These are phyloP conservation scores for Trypanosoma brucei DNA, from an alignment of 208 protist genomes.

Conservation along the genomic window DNA sequence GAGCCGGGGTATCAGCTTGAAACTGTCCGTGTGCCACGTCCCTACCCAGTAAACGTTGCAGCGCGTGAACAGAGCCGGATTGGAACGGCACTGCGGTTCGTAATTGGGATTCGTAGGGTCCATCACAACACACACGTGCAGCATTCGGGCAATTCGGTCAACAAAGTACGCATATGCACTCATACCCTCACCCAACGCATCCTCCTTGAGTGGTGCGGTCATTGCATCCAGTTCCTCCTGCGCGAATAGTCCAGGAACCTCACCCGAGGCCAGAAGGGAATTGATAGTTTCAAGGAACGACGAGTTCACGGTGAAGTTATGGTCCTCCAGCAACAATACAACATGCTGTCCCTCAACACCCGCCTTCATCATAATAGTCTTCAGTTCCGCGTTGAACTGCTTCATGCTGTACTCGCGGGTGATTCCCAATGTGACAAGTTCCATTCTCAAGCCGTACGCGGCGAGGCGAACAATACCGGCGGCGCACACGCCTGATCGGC, in stretches of 20 bases:
- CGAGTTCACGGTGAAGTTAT: slow-evolving; percentile 86
- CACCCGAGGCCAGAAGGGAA: slow-evolving; percentile 94
- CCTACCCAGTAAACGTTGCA: slow-evolving; percentile 97
- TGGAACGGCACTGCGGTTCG: slow-evolving; percentile 87
- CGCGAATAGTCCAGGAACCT: slow-evolving; percentile 95
- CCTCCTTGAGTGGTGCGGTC: slow-evolving; percentile 89
- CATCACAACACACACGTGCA: slow-evolving; percentile 95
- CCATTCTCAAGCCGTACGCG: slow-evolving; percentile 86
- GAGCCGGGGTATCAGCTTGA: slow-evolving; percentile 88
- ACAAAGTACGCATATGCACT: slow-evolving; percentile 89
- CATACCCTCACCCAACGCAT: slow-evolving; percentile 79
- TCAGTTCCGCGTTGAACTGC: slow-evolving; percentile 93
- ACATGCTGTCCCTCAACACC: slow-evolving; percentile 88
- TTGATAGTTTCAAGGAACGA: slow-evolving; percentile 94
- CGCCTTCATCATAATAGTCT: slow-evolving; percentile 84
- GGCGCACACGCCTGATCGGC: slow-evolving; percentile 90
- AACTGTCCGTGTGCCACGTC: slow-evolving; percentile 84
- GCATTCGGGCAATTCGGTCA: slow-evolving; percentile 82
- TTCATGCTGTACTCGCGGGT: slow-evolving; percentile 91
- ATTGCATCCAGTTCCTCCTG: slow-evolving; percentile 95
- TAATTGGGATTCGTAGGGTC: slow-evolving; percentile 94
- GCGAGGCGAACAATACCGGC: slow-evolving; percentile 89
- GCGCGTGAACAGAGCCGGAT: slow-evolving; percentile 95
- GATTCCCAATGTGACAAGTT: slow-evolving; percentile 88
- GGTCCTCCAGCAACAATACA: slow-evolving; percentile 95